Evolutionary conservation across 2,329 filamentous ascomycete genomes (phyloP), one percentile per base, ranked within the genome.

Genomic region (Apiospora saccharicola): DNA sequence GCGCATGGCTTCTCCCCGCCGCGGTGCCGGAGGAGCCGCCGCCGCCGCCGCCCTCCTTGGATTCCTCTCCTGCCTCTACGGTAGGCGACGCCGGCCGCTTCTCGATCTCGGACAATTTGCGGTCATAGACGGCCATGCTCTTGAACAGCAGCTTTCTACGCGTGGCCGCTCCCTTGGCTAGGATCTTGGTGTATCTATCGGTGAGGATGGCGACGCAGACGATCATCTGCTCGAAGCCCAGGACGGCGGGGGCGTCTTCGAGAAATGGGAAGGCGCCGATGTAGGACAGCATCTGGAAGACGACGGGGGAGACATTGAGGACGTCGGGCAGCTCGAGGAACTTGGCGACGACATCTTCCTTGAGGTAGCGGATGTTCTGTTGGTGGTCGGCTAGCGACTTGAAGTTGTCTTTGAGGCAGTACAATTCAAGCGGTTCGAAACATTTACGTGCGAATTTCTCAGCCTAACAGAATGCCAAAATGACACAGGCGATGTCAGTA

Each of bases 271-370:
- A 94, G 0, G 92, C 90, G 44, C 91, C 93, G 0, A 94, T 85
- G 76, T 91, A 93, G 5, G 90, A 91, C 2, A 91, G 80, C 86
- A 94, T 92, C 77, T 93, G 91, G 78, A 93, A 94, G 67, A 94
- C 78, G 61, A 94, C 87, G 1, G 91, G 87, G 4, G 91, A 92
- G 10, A 89, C 91, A 69, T 86, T 88, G 37, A 94, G 83, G 37
- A 91, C 87, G 78, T 94, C 92, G 4, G 93, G 93, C 26, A 95
- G 87, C 81, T 93, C 91, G 64, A 95, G 88, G 80, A 93, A 94
- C 46, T 91, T 88, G 73, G 90, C 88, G 75, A 94, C 83, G 14
- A 92, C 94, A 70, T 92, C 89, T 78, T 92, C 91, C 77, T 90
- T 93, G 75, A 94, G 87, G 79, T 93, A 93, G 70, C 85, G 86